Conservation (phyloP, 2,329 filamentous ascomycete genomes). For the Aspergillus felis region DNA sequence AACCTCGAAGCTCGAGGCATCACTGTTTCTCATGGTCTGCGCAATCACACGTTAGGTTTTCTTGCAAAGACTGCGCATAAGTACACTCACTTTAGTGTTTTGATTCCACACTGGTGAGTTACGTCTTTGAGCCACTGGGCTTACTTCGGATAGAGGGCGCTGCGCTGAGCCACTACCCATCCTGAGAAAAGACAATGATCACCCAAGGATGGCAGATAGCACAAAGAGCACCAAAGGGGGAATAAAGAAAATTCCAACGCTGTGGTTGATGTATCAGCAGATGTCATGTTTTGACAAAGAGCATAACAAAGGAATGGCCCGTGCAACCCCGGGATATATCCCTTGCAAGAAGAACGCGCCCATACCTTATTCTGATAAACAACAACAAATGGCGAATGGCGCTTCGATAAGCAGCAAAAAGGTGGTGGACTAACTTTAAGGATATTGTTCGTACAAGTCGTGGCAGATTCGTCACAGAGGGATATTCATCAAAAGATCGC, state of each 20-base stretch:
- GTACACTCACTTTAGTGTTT: conserved; percentile 58
- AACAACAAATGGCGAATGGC: conserved; percentile 12
- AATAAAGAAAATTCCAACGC: conserved; percentile 13
- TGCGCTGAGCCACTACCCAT: conserved; percentile 56
- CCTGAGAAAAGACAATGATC: conserved; percentile 40
- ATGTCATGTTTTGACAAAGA: conserved; percentile 7
- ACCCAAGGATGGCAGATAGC: conserved; percentile 3
- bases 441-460: conserved; percentile 14
- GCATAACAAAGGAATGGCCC: conserved; percentile 1
- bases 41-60: conserved; percentile 33
- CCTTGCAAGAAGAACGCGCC: conserved; percentile 17
- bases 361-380: conserved; percentile 19
- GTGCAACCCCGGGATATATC: conserved; percentile 7
- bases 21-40: conserved; percentile 66
- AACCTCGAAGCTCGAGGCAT: conserved; percentile 67
- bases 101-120: conserved; percentile 93
- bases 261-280: conserved; percentile 12
- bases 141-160: conserved; percentile 83
- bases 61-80: neutral
- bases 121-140: conserved; percentile 75
- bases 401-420: conserved; percentile 10
- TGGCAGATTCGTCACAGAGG: conserved; percentile 15
- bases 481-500: conserved; percentile 12
- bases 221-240: conserved; percentile 11
- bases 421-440: conserved; percentile 1